Evolutionary conservation across 441 rosid genomes (phyloP).

Genomic region (Corymbia citriodora): DNA sequence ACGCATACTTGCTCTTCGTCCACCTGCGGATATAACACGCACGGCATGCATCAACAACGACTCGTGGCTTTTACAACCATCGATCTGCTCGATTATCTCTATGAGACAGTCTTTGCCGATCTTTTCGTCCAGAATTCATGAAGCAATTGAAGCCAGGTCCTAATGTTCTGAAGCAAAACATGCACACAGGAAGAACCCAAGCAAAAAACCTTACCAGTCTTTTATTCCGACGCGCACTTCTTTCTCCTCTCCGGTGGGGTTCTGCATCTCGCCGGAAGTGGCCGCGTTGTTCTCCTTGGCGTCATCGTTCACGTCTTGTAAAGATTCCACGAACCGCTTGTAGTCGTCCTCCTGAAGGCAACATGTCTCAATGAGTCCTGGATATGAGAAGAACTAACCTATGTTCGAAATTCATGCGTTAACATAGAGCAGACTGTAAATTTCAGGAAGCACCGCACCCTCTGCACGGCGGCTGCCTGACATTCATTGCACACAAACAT

Average conservation of each 20-base stretch:
- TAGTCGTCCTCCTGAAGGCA: slow-evolving; percentile 48
- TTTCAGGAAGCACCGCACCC: neutral
- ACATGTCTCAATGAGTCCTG: neutral
- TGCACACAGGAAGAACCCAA: neutral
- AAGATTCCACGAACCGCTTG: slow-evolving; percentile 50
- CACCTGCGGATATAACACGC: slow-evolving; percentile 47
- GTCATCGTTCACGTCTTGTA: slow-evolving; percentile 27
- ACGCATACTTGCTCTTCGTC: slow-evolving; percentile 90
- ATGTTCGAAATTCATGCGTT: neutral
- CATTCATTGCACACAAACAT: neutral
- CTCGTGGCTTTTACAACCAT: neutral
- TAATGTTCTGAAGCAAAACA: neutral
- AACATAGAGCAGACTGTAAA: neutral
- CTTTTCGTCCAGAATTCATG: neutral
- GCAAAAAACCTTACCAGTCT: slow-evolving; percentile 49
- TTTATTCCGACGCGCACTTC: slow-evolving; percentile 64
- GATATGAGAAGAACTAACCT: neutral
- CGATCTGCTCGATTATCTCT: neutral
- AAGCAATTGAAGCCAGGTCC: neutral
- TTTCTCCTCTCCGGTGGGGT: slow-evolving; percentile 1
- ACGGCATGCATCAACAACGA: neutral
- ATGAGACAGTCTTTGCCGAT: neutral
- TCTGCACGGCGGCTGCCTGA: neutral
- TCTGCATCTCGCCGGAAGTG: neutral
- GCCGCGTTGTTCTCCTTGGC: neutral